A percentile compares a stretch with the other conserved stretches of the same genome.
Evolutionary conservation across 495 filamentous ascomycete species (phyloP).

Genomic region (Stereocaulon alpinum): DNA sequence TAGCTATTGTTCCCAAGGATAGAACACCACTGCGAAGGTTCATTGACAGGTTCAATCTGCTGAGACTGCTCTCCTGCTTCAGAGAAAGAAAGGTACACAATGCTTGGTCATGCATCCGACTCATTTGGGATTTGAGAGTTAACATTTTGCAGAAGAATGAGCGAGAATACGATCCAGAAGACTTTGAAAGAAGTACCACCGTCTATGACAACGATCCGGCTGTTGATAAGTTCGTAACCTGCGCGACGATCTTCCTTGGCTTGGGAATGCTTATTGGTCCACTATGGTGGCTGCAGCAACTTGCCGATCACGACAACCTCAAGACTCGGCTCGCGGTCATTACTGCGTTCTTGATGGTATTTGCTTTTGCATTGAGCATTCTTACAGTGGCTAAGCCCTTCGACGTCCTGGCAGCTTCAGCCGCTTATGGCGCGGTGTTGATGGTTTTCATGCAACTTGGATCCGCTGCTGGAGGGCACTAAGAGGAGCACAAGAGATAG

Average conservation of each 20-base stretch:
- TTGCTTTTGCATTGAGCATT: conserved; percentile 21
- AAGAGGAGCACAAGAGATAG: too few relatives aligned
- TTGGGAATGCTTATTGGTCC: conserved; percentile 25
- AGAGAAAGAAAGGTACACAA: neutral
- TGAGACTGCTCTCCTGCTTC: neutral
- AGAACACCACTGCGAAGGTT: conserved; percentile 24
- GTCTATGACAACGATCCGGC: conserved; percentile 18
- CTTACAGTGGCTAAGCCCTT: conserved; percentile 24
- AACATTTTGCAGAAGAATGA: neutral
- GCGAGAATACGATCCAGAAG: conserved; percentile 6
- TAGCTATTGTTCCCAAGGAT: conserved; percentile 19
- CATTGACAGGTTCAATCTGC: conserved; percentile 20
- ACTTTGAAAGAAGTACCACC: conserved; percentile 16
- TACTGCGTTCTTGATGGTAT: conserved; percentile 25
- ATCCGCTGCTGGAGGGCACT: conserved; percentile 36
- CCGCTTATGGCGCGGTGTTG: conserved; percentile 29
- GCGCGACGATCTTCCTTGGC: conserved; percentile 21
- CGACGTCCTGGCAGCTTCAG: conserved; percentile 27
- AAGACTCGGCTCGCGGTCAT: conserved; percentile 23
- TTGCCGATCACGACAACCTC: neutral
- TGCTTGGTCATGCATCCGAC: neutral
- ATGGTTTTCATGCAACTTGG: conserved; percentile 31
- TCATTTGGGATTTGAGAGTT: neutral
- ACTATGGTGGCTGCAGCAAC: conserved; percentile 25
- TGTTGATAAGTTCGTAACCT: conserved; percentile 23